A percentile compares a stretch with the other conserved stretches of the same genome.
These are phyloP conservation scores for Pichia sp. DNA, from an alignment of 1,139 yeast species.

Conservation along the genomic window DNA sequence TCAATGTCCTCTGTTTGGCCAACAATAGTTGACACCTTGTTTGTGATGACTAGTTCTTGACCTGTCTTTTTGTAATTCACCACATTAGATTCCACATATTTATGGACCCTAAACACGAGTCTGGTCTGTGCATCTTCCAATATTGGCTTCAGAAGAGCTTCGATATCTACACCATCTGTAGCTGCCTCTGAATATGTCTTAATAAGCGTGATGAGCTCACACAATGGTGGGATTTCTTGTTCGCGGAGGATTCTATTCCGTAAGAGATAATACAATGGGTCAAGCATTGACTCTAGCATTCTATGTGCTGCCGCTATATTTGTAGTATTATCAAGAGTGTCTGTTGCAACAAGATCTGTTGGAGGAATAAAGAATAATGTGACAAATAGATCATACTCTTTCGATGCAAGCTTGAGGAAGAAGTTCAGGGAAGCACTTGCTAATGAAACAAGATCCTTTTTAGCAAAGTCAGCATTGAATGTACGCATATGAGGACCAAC, in stretches of 20 bases:
- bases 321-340: slow-evolving; percentile 19
- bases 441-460: slow-evolving; percentile 38
- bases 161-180: slow-evolving; percentile 14
- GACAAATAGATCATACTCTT: slow-evolving; percentile 54
- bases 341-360: slow-evolving; percentile 11
- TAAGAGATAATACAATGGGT: slow-evolving; percentile 67
- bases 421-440: slow-evolving; percentile 55
- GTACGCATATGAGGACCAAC: slow-evolving; percentile 32
- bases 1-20: slow-evolving; percentile 24
- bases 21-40: slow-evolving; percentile 5
- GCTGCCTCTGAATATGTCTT: slow-evolving; percentile 47
- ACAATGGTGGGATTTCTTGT: slow-evolving; percentile 53
- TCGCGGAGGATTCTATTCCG: slow-evolving; percentile 66
- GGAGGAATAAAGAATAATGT: slow-evolving; percentile 37
- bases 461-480: slow-evolving; percentile 18
- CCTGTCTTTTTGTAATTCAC: slow-evolving; percentile 59
- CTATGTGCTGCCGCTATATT: slow-evolving; percentile 31
- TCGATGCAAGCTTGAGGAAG: slow-evolving; percentile 50
- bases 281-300: slow-evolving; percentile 53
- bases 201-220: slow-evolving; percentile 69
- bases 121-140: slow-evolving; percentile 73
- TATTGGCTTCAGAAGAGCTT: slow-evolving; percentile 55
- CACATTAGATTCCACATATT: slow-evolving; percentile 61
- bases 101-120: slow-evolving; percentile 70
- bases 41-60: slow-evolving; percentile 51